Percentiles rank a stretch among this genome's conserved stretches.
Conservation (phyloP, 2,329 filamentous ascomycete species). For the Albophoma yamanashiensis region DNA sequence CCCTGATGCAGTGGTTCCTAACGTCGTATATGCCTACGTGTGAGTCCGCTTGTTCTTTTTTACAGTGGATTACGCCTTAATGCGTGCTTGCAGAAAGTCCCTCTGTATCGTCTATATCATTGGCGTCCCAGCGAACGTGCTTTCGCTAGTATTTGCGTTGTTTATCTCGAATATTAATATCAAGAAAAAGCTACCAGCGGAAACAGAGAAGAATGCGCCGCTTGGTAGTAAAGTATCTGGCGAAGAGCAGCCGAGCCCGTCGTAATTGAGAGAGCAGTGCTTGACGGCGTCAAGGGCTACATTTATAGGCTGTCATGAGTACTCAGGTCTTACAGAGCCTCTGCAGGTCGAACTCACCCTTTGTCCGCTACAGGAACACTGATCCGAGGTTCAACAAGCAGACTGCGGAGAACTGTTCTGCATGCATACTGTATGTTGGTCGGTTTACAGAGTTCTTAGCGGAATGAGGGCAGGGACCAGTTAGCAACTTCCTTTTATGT, state of each 20-base stretch:
- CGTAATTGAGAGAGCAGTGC: too few species aligned
- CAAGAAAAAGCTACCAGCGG: background rate
- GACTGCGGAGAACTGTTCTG: too few species aligned
- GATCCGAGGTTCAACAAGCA: too few species aligned
- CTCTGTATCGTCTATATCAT: background rate
- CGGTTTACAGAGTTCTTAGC: too few species aligned
- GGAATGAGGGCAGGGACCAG: too few species aligned
- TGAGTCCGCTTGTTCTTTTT: background rate
- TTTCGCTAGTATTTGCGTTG: background rate
- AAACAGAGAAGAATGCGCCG: background rate
- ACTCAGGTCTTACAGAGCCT: too few species aligned
- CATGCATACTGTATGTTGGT: too few species aligned
- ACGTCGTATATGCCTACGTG: background rate
- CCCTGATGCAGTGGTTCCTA: background rate
- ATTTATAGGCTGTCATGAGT: too few species aligned
- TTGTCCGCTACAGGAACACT: too few species aligned
- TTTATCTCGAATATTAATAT: background rate
- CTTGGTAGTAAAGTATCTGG: background rate
- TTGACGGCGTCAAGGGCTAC: too few species aligned
- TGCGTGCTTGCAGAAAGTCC: background rate
- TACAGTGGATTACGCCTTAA: background rate
- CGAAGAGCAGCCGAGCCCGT: background rate
- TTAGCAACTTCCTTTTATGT: too few species aligned
- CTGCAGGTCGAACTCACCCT: too few species aligned
- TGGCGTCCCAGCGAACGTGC: background rate